Evolutionary conservation across 2,329 filamentous ascomycete genomes (phyloP).

Genomic region (Pseudocercospora pini-densiflorae): DNA sequence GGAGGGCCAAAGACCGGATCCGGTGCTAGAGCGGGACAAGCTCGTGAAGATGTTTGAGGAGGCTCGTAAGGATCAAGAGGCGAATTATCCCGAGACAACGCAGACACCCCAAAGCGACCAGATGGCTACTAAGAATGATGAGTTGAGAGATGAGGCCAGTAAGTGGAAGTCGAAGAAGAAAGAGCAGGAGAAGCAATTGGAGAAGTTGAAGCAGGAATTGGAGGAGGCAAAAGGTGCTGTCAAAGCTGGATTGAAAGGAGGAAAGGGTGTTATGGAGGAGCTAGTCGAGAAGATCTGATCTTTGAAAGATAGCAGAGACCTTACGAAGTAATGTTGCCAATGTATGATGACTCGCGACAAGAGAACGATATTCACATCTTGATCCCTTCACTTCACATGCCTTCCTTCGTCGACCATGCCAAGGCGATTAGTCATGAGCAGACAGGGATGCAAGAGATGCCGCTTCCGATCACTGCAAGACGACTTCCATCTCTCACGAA

Average conservation of each 20-base stretch:
- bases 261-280: background rate
- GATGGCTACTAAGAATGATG: slow-evolving; percentile 10
- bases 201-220: slow-evolving; percentile 8
- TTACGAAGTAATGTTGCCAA: no score
- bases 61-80: slow-evolving; percentile 16
- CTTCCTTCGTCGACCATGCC: no score
- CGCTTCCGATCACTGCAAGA: no score
- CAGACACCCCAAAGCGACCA: slow-evolving; percentile 6
- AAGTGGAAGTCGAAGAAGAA: slow-evolving; percentile 19
- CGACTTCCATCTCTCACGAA: no score
- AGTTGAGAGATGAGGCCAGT: slow-evolving; percentile 15
- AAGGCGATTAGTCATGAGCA: no score
- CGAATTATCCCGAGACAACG: slow-evolving; percentile 21
- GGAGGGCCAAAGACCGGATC: slow-evolving; percentile 13
- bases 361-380: no score
- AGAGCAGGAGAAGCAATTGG: slow-evolving; percentile 11
- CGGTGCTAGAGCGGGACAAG: slow-evolving; percentile 13
- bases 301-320: background rate
- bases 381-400: no score
- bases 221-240: background rate
- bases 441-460: no score
- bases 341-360: no score
- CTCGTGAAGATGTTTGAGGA: slow-evolving; percentile 20
- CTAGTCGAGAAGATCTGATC: background rate
- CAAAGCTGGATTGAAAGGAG: background rate